Conservation (phyloP, 495 filamentous ascomycete species). For the Cudoniella acicularis region DNA sequence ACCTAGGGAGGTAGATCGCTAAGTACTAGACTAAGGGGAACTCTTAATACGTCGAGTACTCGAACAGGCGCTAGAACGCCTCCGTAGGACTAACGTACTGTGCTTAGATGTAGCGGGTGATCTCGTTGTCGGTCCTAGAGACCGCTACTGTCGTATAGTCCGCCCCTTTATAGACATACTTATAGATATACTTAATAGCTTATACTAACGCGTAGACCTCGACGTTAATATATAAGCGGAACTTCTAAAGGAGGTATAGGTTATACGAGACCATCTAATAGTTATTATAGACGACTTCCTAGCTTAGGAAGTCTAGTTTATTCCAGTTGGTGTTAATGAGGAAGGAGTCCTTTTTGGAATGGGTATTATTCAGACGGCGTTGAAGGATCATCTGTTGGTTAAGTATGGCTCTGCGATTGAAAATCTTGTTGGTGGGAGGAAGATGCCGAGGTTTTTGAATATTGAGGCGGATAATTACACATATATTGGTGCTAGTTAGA, state of each 20-base stretch:
- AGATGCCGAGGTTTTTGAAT: background rate
- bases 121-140: conserved; percentile 10
- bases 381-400: conserved; percentile 53
- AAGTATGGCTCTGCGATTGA: conserved; percentile 67
- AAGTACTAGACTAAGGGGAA: conserved; percentile 12
- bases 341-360: conserved; percentile 64
- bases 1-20: background rate
- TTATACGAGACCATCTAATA: conserved; percentile 19
- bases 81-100: conserved; percentile 13
- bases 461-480: conserved; percentile 8
- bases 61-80: conserved; percentile 15
- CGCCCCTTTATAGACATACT: conserved; percentile 24
- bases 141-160: conserved; percentile 7
- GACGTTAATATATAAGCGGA: conserved; percentile 12
- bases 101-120: conserved; percentile 7
- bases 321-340: conserved; percentile 52
- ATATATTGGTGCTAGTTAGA: conserved; percentile 2
- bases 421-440: conserved; percentile 37
- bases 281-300: conserved; percentile 14
- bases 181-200: conserved; percentile 21
- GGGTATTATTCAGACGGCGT: conserved; percentile 61
- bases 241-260: conserved; percentile 13
- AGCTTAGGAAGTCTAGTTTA: no score
- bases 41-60: conserved; percentile 12
- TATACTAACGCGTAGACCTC: conserved; percentile 11